These are phyloP conservation scores for Daldinia childiae DNA, from an alignment of 495 filamentous ascomycete species.

Conservation along the genomic window DNA sequence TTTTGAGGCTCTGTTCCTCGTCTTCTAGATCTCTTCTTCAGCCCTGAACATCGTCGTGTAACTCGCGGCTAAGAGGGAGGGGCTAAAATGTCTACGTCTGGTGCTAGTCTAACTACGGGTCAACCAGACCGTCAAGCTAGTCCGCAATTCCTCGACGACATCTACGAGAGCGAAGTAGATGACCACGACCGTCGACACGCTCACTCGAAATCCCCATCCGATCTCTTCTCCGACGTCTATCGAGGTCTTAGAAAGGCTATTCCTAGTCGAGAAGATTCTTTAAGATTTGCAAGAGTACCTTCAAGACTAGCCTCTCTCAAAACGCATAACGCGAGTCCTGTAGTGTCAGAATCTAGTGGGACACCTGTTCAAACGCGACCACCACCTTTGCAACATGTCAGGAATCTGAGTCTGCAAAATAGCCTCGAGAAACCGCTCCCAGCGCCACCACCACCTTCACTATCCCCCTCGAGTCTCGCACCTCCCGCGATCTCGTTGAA, in stretches of 20 bases:
- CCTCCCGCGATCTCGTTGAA: slow-evolving; percentile 38
- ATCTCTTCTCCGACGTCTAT: slow-evolving; percentile 60
- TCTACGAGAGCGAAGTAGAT: slow-evolving; percentile 53
- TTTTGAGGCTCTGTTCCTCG: slow-evolving; percentile 27
- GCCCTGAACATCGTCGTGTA: slow-evolving; percentile 11
- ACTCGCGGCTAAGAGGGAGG: slow-evolving; percentile 20
- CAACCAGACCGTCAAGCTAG: slow-evolving; percentile 32
- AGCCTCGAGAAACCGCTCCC: slow-evolving; percentile 63
- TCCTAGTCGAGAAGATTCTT: slow-evolving; percentile 51
- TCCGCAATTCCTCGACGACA: slow-evolving; percentile 29
- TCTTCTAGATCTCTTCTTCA: slow-evolving; percentile 21
- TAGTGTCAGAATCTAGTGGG: slow-evolving; percentile 40
- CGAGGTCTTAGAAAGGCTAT: slow-evolving; percentile 60
- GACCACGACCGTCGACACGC: slow-evolving; percentile 48
- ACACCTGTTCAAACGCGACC: slow-evolving; percentile 42
- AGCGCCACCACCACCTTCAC: slow-evolving; percentile 55
- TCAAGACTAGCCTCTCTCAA: slow-evolving; percentile 46
- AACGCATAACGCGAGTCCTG: slow-evolving; percentile 35
- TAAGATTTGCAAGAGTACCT: slow-evolving; percentile 40
- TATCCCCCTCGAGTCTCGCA: slow-evolving; percentile 50
- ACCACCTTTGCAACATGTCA: slow-evolving; percentile 54
- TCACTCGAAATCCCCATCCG: slow-evolving; percentile 50
- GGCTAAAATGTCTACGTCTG: slow-evolving; percentile 34
- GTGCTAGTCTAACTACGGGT: slow-evolving; percentile 37
- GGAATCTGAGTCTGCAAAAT: slow-evolving; percentile 59